Percentiles rank a stretch among this genome's conserved stretches.
Evolutionary conservation across 495 filamentous ascomycete genomes (phyloP).

Genomic region (Penicillium nucicola): DNA sequence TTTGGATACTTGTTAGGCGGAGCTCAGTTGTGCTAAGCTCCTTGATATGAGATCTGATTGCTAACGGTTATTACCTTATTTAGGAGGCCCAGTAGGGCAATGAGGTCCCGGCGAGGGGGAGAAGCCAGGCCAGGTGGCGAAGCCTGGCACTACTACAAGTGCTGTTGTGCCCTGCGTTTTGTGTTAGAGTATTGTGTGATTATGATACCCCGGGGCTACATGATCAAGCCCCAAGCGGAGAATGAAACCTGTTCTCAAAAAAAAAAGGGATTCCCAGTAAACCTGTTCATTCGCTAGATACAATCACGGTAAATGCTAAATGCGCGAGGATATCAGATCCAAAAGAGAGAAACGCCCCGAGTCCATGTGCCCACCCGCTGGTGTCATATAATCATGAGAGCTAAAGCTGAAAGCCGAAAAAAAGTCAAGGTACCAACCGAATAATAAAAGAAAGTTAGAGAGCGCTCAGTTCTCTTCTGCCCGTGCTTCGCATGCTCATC

Average conservation of each 20-base stretch:
- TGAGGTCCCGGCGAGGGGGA: no score
- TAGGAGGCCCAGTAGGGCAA: neutral
- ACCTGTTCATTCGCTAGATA: no score
- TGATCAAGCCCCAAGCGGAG: neutral
- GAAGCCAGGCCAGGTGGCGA: neutral
- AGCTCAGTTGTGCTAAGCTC: neutral
- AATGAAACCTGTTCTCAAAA: no score
- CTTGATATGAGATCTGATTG: neutral
- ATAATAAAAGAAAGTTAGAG: conserved; percentile 12
- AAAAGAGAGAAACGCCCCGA: conserved; percentile 2
- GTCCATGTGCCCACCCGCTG: neutral
- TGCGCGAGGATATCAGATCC: conserved; percentile 2
- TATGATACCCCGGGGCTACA: neutral
- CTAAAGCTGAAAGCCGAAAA: no score
- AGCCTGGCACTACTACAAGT: neutral
- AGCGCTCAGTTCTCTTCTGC: conserved; percentile 33
- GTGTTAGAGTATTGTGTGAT: neutral
- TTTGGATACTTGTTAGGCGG: neutral
- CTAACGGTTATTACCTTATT: neutral
- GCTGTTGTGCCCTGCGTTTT: no score
- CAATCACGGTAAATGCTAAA: no score
- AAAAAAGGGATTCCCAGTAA: no score
- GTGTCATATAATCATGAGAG: conserved; percentile 6
- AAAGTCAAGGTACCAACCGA: conserved; percentile 13
- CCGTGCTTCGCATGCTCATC: conserved; percentile 24